Evolutionary conservation across 345 rosid species (phyloP).

Genomic region (Eucalyptus marginata): DNA sequence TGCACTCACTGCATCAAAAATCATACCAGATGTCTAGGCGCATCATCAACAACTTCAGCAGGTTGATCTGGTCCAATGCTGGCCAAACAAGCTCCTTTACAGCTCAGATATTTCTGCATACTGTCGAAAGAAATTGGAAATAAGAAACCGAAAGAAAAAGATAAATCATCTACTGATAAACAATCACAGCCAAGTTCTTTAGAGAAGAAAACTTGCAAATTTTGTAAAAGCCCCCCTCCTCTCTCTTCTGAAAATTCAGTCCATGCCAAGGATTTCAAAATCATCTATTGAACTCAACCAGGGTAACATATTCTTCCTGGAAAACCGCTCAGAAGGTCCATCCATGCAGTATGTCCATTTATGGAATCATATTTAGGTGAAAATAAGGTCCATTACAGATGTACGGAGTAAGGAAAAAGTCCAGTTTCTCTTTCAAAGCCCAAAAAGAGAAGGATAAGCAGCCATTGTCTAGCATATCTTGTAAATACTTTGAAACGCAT

Average conservation of each 20-base stretch:
- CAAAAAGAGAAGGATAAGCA: background rate
- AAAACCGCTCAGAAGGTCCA: background rate
- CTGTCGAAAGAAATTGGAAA: constrained; percentile 11
- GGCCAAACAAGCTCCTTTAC: constrained; percentile 83
- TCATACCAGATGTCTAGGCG: constrained; percentile 76
- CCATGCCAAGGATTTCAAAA: background rate
- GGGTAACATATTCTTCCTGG: background rate
- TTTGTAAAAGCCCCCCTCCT: background rate
- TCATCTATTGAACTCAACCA: background rate
- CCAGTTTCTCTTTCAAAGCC: background rate
- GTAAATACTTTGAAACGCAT: background rate
- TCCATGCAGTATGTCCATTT: background rate
- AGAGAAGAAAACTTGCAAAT: background rate
- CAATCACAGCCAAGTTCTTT: background rate
- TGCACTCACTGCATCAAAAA: background rate
- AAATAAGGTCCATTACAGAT: background rate
- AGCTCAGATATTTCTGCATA: constrained; percentile 71
- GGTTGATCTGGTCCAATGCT: constrained; percentile 88
- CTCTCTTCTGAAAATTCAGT: background rate
- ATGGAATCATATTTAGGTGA: background rate
- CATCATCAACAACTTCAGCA: constrained; percentile 84
- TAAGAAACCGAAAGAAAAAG: background rate
- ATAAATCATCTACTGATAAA: background rate
- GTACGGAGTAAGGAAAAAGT: background rate
- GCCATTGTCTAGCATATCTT: background rate